phyloP scores from a whole-genome alignment of 306 rosid genomes.

The Trichosanthes truncata region DNA sequence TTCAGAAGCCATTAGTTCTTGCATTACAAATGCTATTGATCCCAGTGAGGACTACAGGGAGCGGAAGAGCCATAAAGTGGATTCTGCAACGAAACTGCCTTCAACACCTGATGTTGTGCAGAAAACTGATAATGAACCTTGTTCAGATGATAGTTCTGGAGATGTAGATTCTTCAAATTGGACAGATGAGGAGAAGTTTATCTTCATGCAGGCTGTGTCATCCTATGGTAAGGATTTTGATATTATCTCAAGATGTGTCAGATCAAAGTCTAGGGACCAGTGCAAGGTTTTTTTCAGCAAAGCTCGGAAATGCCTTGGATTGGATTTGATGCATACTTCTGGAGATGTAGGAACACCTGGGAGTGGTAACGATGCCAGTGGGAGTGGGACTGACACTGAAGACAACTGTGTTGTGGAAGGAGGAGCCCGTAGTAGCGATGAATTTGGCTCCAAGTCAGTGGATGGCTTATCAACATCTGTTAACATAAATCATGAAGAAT shows the following conservation, averaged over 20 bases:
- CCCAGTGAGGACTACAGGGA: conserved; percentile 16
- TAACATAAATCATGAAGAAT: conserved; percentile 27
- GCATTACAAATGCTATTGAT: conserved; percentile 63
- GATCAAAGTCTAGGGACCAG: conserved; percentile 69
- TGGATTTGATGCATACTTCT: conserved; percentile 46
- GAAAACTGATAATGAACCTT: conserved; percentile 57
- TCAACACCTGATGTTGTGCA: conserved; percentile 32
- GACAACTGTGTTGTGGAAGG: conserved; percentile 59
- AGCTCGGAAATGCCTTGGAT: conserved; percentile 83
- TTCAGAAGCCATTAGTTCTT: conserved; percentile 83
- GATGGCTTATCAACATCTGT: conserved; percentile 39
- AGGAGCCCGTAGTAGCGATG: conserved; percentile 35
- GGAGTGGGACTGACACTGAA: conserved; percentile 69
- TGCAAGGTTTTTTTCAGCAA: conserved; percentile 93
- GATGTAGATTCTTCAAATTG: conserved; percentile 76
- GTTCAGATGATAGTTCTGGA: conserved; percentile 91
- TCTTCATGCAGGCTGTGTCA: conserved; percentile 75
- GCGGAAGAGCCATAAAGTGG: background rate
- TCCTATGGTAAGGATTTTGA: conserved; percentile 71
- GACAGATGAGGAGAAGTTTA: conserved; percentile 81
- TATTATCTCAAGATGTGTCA: conserved; percentile 53
- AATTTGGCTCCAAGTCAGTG: conserved; percentile 40
- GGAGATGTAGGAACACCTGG: conserved; percentile 37
- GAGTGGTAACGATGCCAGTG: conserved; percentile 45
- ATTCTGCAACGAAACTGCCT: conserved; percentile 20